Evolutionary conservation across 306 rosid species (phyloP).

Genomic region (Vigna nakashimae): DNA sequence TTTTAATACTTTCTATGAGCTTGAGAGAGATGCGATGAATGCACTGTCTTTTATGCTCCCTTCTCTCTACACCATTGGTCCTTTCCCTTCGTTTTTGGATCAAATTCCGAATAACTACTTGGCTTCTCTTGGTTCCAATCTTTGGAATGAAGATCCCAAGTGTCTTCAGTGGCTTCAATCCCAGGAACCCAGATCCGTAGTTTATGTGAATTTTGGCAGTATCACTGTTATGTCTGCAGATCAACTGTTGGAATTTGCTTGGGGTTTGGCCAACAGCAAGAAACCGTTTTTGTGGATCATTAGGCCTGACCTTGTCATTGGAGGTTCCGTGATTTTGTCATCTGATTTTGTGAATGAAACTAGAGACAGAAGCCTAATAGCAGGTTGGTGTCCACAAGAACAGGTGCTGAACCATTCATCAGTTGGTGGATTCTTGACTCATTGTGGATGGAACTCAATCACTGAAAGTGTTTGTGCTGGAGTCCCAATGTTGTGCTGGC

Average conservation of each 20-base stretch:
- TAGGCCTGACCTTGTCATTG: constrained; percentile 48
- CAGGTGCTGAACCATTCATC: constrained; percentile 43
- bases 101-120: constrained; percentile 15
- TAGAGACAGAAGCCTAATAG: constrained; percentile 30
- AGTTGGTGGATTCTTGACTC: constrained; percentile 44
- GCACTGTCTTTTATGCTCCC: background rate
- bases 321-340: constrained; percentile 36
- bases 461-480: constrained; percentile 42
- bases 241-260: constrained; percentile 37
- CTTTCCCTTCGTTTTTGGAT: constrained; percentile 20
- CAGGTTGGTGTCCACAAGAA: constrained; percentile 47
- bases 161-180: constrained; percentile 25
- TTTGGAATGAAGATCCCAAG: constrained; percentile 39
- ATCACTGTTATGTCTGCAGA: constrained; percentile 2
- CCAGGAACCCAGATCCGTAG: background rate
- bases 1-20: constrained; percentile 13
- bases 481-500: constrained; percentile 49
- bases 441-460: constrained; percentile 48
- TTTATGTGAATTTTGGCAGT: constrained; percentile 31
- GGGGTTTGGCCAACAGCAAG: constrained; percentile 45
- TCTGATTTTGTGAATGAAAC: constrained; percentile 37
- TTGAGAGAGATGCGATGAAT: background rate
- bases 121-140: constrained; percentile 6
- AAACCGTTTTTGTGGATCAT: constrained; percentile 47
- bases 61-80: constrained; percentile 38